These are phyloP conservation scores for Chlamydomonas sp. DNA, from an alignment of 139 green algal genomes.

Conservation along the genomic window DNA sequence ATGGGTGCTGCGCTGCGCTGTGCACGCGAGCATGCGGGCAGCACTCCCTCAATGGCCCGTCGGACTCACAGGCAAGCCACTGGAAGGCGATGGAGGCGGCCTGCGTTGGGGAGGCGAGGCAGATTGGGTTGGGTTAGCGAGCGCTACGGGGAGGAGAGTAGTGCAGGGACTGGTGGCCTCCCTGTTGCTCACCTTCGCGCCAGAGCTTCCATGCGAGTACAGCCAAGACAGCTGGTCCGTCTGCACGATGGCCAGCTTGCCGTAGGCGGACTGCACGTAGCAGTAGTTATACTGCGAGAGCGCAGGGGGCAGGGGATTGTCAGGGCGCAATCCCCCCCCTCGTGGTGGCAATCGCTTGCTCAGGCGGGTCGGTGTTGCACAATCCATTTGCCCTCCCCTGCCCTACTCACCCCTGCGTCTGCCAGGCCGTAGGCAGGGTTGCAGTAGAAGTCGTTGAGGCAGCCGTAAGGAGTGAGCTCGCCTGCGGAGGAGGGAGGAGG, in stretches of 20 bases:
- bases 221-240: slow-evolving; percentile 3
- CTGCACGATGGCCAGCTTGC: neutral
- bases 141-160: too few relatives aligned
- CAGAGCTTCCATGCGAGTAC: neutral
- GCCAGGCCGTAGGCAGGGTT: slow-evolving; percentile 6
- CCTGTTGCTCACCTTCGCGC: neutral
- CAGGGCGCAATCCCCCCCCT: neutral
- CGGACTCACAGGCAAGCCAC: slow-evolving; percentile 9
- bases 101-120: too few relatives aligned
- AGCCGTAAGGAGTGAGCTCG: slow-evolving; percentile 2
- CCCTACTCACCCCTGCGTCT: slow-evolving; percentile 4
- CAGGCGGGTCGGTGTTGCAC: neutral
- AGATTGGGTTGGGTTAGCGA: too few relatives aligned
- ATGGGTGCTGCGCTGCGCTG: too few relatives aligned
- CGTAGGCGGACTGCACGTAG: neutral
- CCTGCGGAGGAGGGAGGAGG: neutral
- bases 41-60: too few relatives aligned
- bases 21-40: too few relatives aligned
- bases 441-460: slow-evolving; percentile 10
- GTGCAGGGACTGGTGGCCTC: too few relatives aligned
- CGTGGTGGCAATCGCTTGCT: neutral
- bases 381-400: too few relatives aligned
- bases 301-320: neutral
- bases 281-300: slow-evolving; percentile 11
- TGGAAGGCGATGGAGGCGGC: too few relatives aligned